Conservation (phyloP, 2,329 filamentous ascomycete species). For the Fusarium odoratissimum region DNA sequence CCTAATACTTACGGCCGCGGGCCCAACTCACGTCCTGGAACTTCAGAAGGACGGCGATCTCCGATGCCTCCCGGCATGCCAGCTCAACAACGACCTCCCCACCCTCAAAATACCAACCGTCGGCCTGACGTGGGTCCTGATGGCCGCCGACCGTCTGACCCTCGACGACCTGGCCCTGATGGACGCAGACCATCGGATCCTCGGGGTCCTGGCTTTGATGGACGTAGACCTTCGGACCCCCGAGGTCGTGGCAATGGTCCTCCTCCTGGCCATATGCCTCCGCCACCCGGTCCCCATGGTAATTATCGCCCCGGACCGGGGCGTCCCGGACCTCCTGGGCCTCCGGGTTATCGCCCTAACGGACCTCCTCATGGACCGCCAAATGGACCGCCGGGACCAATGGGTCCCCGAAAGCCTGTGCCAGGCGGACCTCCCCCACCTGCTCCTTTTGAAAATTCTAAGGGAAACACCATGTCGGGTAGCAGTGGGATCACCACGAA, state of each 20-base stretch:
- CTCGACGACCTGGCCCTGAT: conserved; percentile 32
- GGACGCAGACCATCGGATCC: conserved; percentile 37
- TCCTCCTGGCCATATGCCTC: conserved; percentile 35
- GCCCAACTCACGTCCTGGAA: conserved; percentile 48
- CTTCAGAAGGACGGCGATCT: conserved; percentile 48
- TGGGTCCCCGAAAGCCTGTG: conserved; percentile 47
- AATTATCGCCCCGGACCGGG: conserved; percentile 39
- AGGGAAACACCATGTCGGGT: conserved; percentile 39
- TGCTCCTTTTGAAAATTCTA: conserved; percentile 36
- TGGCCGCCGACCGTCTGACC: conserved; percentile 31
- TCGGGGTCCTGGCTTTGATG: conserved; percentile 35
- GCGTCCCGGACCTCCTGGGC: conserved; percentile 41
- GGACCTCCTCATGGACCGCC: conserved; percentile 32
- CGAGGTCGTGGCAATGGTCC: conserved; percentile 37
- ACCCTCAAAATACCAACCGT: conserved; percentile 46
- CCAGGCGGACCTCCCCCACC: conserved; percentile 37
- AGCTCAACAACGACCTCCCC: conserved; percentile 43
- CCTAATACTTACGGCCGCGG: conserved; percentile 49
- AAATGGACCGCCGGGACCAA: conserved; percentile 36
- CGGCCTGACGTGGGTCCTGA: conserved; percentile 43
- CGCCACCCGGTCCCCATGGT: conserved; percentile 31
- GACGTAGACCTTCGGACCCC: conserved; percentile 29
- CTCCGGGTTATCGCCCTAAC: conserved; percentile 43
- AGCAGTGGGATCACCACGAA: conserved; percentile 50
- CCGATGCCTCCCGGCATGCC: conserved; percentile 47